These are phyloP conservation scores for Leucocoprinus gongylophorus DNA, from an alignment of 1,284 basidiomycete genomes.

Conservation along the genomic window DNA sequence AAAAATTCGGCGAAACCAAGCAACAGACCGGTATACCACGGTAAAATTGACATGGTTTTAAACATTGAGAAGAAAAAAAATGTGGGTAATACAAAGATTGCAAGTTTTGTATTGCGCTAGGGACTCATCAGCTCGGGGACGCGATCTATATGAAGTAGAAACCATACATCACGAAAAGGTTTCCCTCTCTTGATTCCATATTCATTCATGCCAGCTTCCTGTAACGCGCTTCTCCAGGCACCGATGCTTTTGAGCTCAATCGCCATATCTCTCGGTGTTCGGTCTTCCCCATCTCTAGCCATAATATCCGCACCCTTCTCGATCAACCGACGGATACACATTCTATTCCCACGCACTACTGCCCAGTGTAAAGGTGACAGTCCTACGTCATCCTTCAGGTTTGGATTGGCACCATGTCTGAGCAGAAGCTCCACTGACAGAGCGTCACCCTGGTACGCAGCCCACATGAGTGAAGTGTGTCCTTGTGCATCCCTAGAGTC, in stretches of 20 bases:
- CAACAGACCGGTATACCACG: constrained; percentile 85
- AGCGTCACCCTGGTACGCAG: constrained; percentile 97
- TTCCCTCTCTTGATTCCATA: constrained; percentile 65
- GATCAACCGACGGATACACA: constrained; percentile 79
- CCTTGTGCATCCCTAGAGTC: constrained; percentile 88
- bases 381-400: constrained; percentile 73
- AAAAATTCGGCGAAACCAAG: constrained; percentile 83
- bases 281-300: constrained; percentile 77
- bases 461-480: constrained; percentile 98
- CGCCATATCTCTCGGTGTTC: constrained; percentile 94
- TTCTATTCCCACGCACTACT: constrained; percentile 90
- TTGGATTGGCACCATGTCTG: constrained; percentile 78
- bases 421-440: constrained; percentile 90
- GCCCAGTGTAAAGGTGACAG: constrained; percentile 97
- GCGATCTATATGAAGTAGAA: constrained; percentile 19
- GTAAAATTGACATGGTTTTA: constrained; percentile 72
- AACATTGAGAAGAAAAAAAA: constrained; percentile 80
- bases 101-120: constrained; percentile 72
- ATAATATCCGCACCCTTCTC: constrained; percentile 81
- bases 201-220: constrained; percentile 78
- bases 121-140: not conserved
- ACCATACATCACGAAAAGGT: constrained; percentile 59
- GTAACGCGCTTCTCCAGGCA: constrained; percentile 82
- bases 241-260: constrained; percentile 85
- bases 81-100: constrained; percentile 78